Evolutionary conservation across 495 filamentous ascomycete species (phyloP), one percentile per base, ranked within the genome.

Genomic region (Lentithecium fluviatile): DNA sequence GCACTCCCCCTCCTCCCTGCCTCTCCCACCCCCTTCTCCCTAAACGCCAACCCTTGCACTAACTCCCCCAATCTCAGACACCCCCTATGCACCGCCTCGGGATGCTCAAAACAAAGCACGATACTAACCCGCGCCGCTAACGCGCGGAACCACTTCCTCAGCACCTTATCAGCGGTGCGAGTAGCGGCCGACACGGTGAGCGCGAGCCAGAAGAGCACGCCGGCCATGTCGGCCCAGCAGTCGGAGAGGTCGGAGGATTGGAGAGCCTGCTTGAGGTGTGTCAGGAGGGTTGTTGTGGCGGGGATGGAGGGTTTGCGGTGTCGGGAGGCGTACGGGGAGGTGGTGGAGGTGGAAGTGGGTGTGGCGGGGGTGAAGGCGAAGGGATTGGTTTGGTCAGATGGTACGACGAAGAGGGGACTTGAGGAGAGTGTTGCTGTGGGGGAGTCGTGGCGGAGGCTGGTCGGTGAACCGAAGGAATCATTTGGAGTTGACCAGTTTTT

Each of bases 81-180:
- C 12, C 64, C 68, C n/a, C 21, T 38, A 60, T 69, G 40, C 17
- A 71, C 58, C 7, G 58, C 51, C 24, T 58, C 34, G 7, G 60
- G 60, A 58, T 68, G 58, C 60, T 70, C 65, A 64, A 72, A 74
- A 23, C 68, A 68, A 46, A 74, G 49, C 49, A 65, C n/a, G 48
- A 72, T 69, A 11, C 48, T 52, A 40, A 69, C 69, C 6, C 70
- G 40, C 13, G 72, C 60, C 17, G 60, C 61, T 10, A 71, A 57
- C 24, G 71, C 70, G 6, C 64, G 26, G 19, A 72, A 45, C 62
- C 65, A 74, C 52, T 69, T 70, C 51, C 65, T 60, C 7, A 56
- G 40, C 45, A 64, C 61, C 34, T 67, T 59, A 12, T 66, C 68
- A 12, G 38, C 51, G 36, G 58, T n/a, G 26, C 52, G 58, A 59